A percentile compares a stretch with the other conserved stretches of the same genome.
Conservation (phyloP, 768 basidiomycete genomes). For the Phylloporus sp. region DNA sequence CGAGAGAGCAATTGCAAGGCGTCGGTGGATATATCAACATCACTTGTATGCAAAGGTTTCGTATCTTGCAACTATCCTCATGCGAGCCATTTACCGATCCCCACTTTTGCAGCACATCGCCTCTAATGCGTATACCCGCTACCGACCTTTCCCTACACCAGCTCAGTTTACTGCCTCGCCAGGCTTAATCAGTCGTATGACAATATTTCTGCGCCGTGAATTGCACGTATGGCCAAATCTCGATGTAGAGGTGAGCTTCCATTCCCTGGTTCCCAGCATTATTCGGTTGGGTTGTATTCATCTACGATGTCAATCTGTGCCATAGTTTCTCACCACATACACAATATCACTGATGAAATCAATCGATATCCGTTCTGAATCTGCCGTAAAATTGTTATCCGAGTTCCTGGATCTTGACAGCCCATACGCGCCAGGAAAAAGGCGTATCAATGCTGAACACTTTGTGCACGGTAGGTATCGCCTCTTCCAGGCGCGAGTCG, state of each 20-base stretch:
- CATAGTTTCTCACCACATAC: slow-evolving; percentile 84
- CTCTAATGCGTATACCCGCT: slow-evolving; percentile 80
- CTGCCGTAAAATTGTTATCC: slow-evolving; percentile 76
- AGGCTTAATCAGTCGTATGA: slow-evolving; percentile 72
- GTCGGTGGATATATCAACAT: slow-evolving; percentile 79
- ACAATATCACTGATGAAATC: slow-evolving; percentile 88
- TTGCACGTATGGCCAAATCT: slow-evolving; percentile 82
- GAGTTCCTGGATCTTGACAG: slow-evolving; percentile 85
- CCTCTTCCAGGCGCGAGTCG: neutral
- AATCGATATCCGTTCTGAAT: slow-evolving; percentile 88
- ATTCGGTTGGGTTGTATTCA: slow-evolving; percentile 7
- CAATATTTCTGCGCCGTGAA: slow-evolving; percentile 78
- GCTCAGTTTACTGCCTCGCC: slow-evolving; percentile 76
- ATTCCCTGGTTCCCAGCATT: neutral
- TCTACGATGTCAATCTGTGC: slow-evolving; percentile 3
- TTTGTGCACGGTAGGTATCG: slow-evolving; percentile 80
- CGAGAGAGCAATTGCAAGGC: slow-evolving; percentile 65
- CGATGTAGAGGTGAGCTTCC: slow-evolving; percentile 75
- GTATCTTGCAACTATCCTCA: neutral
- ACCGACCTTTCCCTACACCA: slow-evolving; percentile 87
- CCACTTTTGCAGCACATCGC: slow-evolving; percentile 72
- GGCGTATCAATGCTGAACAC: slow-evolving; percentile 79
- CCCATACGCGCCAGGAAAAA: slow-evolving; percentile 51
- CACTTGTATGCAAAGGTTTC: slow-evolving; percentile 79
- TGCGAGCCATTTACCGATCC: neutral